These are phyloP conservation scores for Beauveria bassiana DNA, from an alignment of 2,329 filamentous ascomycete genomes.

Conservation along the genomic window DNA sequence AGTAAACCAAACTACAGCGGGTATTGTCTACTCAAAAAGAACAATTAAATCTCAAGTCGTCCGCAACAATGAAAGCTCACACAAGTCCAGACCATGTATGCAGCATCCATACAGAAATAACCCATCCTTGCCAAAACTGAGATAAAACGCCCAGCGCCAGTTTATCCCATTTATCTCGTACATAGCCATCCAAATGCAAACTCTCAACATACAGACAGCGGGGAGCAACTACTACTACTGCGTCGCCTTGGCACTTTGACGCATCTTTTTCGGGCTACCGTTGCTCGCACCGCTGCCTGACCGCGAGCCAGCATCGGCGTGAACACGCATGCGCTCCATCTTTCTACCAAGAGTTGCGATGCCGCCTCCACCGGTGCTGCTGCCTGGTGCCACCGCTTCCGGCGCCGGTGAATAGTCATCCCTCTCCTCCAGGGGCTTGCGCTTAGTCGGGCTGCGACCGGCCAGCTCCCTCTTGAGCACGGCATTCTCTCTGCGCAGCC, in stretches of 20 bases:
- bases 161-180: background rate
- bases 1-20: conserved; percentile 4
- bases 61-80: background rate
- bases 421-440: conserved; percentile 46
- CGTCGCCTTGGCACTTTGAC: conserved; percentile 23
- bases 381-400: background rate
- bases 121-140: background rate
- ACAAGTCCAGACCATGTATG: background rate
- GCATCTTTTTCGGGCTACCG: conserved; percentile 46
- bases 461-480: conserved; percentile 59
- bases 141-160: conserved; percentile 4
- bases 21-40: conserved; percentile 4
- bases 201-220: no score
- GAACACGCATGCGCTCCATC: conserved; percentile 44
- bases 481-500: conserved; percentile 56
- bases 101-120: background rate
- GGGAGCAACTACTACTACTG: background rate
- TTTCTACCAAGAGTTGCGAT: conserved; percentile 35
- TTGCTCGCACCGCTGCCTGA: conserved; percentile 20
- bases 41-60: background rate
- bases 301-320: conserved; percentile 24
- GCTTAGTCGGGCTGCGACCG: conserved; percentile 55
- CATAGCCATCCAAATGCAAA: background rate
- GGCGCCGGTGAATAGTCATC: conserved; percentile 28
- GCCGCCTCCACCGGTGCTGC: conserved; percentile 10